Base-by-base conservation (phyloP, 148 eudicot genomes). In the Agrostemma githago region DNA sequence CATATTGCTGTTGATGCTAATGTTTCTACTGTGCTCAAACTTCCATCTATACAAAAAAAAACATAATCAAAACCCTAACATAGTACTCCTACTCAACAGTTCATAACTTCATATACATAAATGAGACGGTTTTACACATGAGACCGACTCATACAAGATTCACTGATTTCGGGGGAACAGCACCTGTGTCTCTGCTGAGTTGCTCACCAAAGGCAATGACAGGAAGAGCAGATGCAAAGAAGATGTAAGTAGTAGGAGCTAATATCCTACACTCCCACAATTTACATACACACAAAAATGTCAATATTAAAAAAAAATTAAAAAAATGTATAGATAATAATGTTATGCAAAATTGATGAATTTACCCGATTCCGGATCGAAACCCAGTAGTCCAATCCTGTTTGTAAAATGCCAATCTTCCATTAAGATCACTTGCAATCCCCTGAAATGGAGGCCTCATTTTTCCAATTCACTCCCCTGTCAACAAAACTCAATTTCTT, bases 1-100 rank as follows among this genome's bases (percentile, higher is more conserved):
- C 93, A 89, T 15, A 89, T 85, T 38, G 93, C 91, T 19, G 93
- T 89, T 51, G 93, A 89, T 77, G 89, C 85, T 61, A 89, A 85
- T 16, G 93, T 87, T 70, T 89, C 93, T 12, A 85, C 84, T 15
- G 91, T 81, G 80, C 93, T 87, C 83, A 89, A 87, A 65, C 81
- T 87, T 76, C 91, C 89, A 78, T 86, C 93, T 89, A 75, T 41
- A 76, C 38, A 26, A 4, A 72, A 20, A 71, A 4, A 39, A 41
- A 77, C 44, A 62, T 48, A 2, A 20, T 38, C 65, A 51, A 67
- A 6, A 58, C 7, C 2, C 57, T 8, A 26, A 34, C 20, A 10
- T 34, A 66, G 43, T 1, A n/a, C 17, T 5, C 15, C 42, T n/a
- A 19, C 2, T 19, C 15, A n/a, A 60, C 66, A 39, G 17, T 43